Evolutionary conservation across 1,284 basidiomycete genomes (phyloP).

Genomic region (Rhodofomes roseus): DNA sequence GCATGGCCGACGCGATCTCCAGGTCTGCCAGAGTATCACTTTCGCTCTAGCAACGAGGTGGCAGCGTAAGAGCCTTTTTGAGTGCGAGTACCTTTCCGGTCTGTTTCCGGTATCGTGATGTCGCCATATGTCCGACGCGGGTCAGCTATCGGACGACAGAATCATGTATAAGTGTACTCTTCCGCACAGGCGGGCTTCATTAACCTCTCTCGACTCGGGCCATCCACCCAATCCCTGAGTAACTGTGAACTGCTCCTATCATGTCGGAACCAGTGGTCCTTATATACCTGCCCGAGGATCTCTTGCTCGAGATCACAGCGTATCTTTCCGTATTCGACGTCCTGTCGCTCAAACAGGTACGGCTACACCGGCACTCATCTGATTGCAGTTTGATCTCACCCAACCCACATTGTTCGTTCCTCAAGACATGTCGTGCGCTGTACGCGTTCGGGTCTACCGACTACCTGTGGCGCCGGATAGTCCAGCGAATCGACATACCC

Average conservation of each 20-base stretch:
- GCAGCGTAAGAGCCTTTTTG: too few species aligned
- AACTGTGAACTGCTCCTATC: neutral
- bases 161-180: neutral
- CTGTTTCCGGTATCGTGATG: neutral
- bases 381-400: neutral
- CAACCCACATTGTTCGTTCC: slow-evolving; percentile 13
- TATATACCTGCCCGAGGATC: slow-evolving; percentile 35
- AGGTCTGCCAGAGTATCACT: too few species aligned
- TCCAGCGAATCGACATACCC: slow-evolving; percentile 27
- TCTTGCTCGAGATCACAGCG: slow-evolving; percentile 31
- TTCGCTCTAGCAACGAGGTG: too few species aligned
- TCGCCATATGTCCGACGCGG: neutral
- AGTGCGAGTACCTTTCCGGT: neutral
- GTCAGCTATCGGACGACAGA: neutral
- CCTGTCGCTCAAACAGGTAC: slow-evolving; percentile 46
- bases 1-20: too few species aligned
- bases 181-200: neutral
- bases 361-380: slow-evolving; percentile 2
- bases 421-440: slow-evolving; percentile 46
- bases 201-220: neutral
- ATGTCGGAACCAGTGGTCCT: slow-evolving; percentile 10
- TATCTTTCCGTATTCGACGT: slow-evolving; percentile 37
- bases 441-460: slow-evolving; percentile 44
- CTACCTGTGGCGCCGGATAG: slow-evolving; percentile 48
- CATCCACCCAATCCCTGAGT: neutral